Percentiles rank a stretch among this genome's conserved stretches.
These are phyloP conservation scores for Shiraia bambusicola DNA, from an alignment of 2,329 filamentous ascomycete species.

Conservation along the genomic window DNA sequence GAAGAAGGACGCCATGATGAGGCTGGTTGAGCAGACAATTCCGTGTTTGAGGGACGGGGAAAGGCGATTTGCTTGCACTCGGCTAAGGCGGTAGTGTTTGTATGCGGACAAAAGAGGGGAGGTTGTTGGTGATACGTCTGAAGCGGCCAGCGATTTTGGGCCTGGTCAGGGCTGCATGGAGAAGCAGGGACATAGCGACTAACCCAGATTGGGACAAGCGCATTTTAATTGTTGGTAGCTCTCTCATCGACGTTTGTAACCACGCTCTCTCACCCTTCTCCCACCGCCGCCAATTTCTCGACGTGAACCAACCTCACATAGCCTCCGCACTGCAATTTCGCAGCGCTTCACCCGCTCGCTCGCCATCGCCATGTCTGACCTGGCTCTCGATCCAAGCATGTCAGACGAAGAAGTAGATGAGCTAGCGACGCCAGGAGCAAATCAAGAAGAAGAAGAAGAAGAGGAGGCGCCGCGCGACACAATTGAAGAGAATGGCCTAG, in stretches of 20 bases:
- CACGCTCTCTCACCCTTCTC: neutral
- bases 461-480: slow-evolving; percentile 32
- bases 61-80: slow-evolving; percentile 9
- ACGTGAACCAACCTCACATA: neutral
- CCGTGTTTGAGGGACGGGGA: slow-evolving; percentile 10
- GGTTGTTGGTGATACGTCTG: slow-evolving; percentile 37
- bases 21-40: slow-evolving; percentile 9
- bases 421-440: slow-evolving; percentile 33
- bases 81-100: slow-evolving; percentile 20
- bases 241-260: slow-evolving; percentile 6
- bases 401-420: slow-evolving; percentile 40
- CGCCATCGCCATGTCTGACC: slow-evolving; percentile 41
- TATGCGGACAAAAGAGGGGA: slow-evolving; percentile 23
- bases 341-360: slow-evolving; percentile 1
- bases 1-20: slow-evolving; percentile 45
- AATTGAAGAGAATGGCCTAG: slow-evolving; percentile 34
- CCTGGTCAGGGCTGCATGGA: slow-evolving; percentile 26
- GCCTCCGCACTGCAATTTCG: slow-evolving; percentile 3
- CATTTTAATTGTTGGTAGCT: slow-evolving; percentile 17
- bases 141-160: slow-evolving; percentile 30
- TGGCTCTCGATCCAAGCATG: slow-evolving; percentile 36
- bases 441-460: slow-evolving; percentile 30
- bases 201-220: slow-evolving; percentile 22
- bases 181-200: slow-evolving; percentile 32
- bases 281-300: neutral